Evolutionary conservation across 2,329 filamentous ascomycete genomes (phyloP).

Genomic region (Penicillium italicum): DNA sequence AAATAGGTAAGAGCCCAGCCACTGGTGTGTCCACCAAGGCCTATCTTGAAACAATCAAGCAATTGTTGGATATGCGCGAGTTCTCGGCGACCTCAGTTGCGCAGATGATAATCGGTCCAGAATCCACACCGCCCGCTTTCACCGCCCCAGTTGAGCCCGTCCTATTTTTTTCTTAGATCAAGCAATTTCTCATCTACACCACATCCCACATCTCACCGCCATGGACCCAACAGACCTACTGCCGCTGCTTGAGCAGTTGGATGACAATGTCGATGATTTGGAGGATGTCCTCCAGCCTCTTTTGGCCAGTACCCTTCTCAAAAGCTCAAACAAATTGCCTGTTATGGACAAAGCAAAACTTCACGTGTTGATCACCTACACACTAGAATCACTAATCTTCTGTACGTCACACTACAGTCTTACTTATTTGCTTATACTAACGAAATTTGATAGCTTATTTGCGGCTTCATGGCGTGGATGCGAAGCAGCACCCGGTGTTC

Average conservation of each 20-base stretch:
- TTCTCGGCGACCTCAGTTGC: constrained; percentile 4
- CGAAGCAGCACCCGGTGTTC: constrained; percentile 81
- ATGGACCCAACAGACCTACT: constrained; percentile 60
- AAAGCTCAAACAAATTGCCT: constrained; percentile 72
- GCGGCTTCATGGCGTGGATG: constrained; percentile 71
- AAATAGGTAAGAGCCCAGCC: background rate
- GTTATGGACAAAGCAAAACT: constrained; percentile 95
- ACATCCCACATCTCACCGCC: constrained; percentile 10
- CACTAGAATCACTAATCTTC: constrained; percentile 86
- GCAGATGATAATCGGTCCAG: constrained; percentile 10
- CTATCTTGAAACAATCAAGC: background rate
- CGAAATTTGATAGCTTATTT: constrained; percentile 59
- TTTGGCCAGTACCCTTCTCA: constrained; percentile 60
- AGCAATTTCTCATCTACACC: constrained; percentile 12
- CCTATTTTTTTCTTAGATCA: constrained; percentile 21
- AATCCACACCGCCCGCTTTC: constrained; percentile 15
- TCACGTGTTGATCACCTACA: constrained; percentile 80
- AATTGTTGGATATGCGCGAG: background rate
- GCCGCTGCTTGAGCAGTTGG: constrained; percentile 68
- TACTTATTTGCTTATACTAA: constrained; percentile 5
- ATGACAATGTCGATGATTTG: constrained; percentile 74
- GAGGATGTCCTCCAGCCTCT: constrained; percentile 72
- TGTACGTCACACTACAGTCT: constrained; percentile 50
- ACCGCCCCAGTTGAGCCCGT: constrained; percentile 21
- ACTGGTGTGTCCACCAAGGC: background rate